Conservation (phyloP, 2,329 filamentous ascomycete species). For the Aspergillus piperis region DNA sequence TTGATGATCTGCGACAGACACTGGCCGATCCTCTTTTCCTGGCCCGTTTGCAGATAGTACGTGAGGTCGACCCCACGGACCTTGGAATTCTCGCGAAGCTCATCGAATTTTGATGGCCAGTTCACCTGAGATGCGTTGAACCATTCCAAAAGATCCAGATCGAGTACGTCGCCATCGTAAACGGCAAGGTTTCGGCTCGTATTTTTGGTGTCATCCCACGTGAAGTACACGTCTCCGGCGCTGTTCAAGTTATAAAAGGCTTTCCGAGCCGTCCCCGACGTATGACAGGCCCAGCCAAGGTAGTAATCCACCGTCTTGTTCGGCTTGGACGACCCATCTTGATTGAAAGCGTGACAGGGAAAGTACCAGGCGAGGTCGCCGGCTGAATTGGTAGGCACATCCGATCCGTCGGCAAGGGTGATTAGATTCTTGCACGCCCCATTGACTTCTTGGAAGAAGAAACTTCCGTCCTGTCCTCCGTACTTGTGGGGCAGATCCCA, state of each 20-base stretch:
- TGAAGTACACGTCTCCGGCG: conserved; percentile 89
- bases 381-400: conserved; percentile 73
- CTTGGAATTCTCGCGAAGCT: conserved; percentile 69
- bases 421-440: conserved; percentile 93
- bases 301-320: conserved; percentile 77
- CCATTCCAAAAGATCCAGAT: conserved; percentile 85
- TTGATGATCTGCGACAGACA: conserved; percentile 94
- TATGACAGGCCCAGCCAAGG: conserved; percentile 86
- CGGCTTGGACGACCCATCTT: conserved; percentile 80
- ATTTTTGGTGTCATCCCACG: conserved; percentile 92
- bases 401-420: conserved; percentile 67
- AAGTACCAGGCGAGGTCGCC: conserved; percentile 94
- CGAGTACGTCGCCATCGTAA: conserved; percentile 90
- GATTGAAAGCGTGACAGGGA: conserved; percentile 86
- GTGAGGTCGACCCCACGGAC: conserved; percentile 87
- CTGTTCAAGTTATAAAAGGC: conserved; percentile 73
- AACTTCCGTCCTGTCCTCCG: conserved; percentile 89
- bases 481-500: conserved; percentile 82
- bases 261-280: conserved; percentile 65
- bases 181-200: conserved; percentile 85
- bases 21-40: conserved; percentile 78
- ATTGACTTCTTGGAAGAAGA: conserved; percentile 98
- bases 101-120: conserved; percentile 75
- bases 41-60: conserved; percentile 74
- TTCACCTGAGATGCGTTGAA: conserved; percentile 80